Evolutionary conservation across 345 rosid species (phyloP), one percentile per base, ranked within the genome.

Genomic region (Salix exigua): DNA sequence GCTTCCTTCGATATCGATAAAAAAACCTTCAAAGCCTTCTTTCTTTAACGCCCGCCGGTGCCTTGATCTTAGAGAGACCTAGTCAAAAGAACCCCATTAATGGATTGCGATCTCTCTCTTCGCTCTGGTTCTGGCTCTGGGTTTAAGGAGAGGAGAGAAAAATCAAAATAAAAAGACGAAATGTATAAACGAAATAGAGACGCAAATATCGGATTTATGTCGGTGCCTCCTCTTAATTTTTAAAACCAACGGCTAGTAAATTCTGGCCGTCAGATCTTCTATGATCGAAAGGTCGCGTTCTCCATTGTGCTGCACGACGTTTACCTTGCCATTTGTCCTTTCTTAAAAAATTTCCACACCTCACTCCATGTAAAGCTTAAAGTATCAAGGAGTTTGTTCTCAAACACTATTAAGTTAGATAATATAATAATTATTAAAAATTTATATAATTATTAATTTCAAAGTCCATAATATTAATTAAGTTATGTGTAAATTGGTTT

Each of bases 191-290:
- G 74, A 78, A 75, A 77, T 73, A 46, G 72, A 75, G 82, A 82
- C 88, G 85, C 12, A 74, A 84, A 83, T 80, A 83, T 84, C 89
- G 90, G 91, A 87, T 86, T 73, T 87, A 82, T 86, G 96, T 91
- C 94, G 73, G 87, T 77, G 77, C 73, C 70, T 35, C 70, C 71
- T 16, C 55, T 51, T 37, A 55, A 61, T 68, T 78, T 91, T 91
- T 74, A 80, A 83, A 91, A 72, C 37, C 23, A 94, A 94, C 94
- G 94, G 97, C 94, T 92, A 92, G 90, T 88, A 60, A 79, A 84
- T 77, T 0, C 0, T 19, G 82, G 75, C 98, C 97, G 91, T 88
- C 73, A 16, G 95, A 91, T 93, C 77, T 13, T 13, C 18, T 28
- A 25, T 33, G 76, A 82, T 80, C 46, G 70, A 73, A 78, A 77